Evolutionary conservation across 1,284 basidiomycete genomes (phyloP).

Genomic region (Fomitopsis betulina): DNA sequence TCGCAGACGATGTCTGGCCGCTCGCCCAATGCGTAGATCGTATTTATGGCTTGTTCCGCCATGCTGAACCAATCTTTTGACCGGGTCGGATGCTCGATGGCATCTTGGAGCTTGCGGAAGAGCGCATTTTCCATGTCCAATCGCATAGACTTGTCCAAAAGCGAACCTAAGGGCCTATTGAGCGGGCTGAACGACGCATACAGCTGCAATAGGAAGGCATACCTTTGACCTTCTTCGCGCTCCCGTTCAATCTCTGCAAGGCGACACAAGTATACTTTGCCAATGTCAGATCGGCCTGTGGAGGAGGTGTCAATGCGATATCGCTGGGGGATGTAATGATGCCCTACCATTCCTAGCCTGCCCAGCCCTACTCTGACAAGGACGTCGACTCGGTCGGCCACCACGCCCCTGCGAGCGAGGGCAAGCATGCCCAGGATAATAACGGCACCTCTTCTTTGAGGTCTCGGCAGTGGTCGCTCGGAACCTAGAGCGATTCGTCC

Average conservation of each 20-base stretch:
- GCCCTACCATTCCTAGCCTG: conserved; percentile 67
- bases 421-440: conserved; percentile 97
- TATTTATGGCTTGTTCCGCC: conserved; percentile 96
- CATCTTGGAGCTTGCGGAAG: conserved; percentile 79
- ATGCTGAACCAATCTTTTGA: conserved; percentile 95
- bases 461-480: conserved; percentile 67
- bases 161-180: conserved; percentile 53
- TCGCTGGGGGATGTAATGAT: not conserved
- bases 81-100: conserved; percentile 72
- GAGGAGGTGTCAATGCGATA: not conserved
- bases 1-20: conserved; percentile 89
- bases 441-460: conserved; percentile 89
- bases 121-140: conserved; percentile 87
- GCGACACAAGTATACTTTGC: conserved; percentile 95
- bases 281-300: conserved; percentile 79
- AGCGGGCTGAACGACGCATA: not conserved
- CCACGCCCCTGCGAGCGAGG: conserved; percentile 76
- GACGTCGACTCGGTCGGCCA: conserved; percentile 85
- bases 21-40: conserved; percentile 91
- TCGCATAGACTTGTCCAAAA: conserved; percentile 84
- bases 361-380: conserved; percentile 91
- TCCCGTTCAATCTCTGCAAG: conserved; percentile 88
- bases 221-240: conserved; percentile 97
- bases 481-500: conserved; percentile 45
- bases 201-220: conserved; percentile 3